Conservation (phyloP, 1,284 basidiomycete genomes). For the Trichosporon asahii region DNA sequence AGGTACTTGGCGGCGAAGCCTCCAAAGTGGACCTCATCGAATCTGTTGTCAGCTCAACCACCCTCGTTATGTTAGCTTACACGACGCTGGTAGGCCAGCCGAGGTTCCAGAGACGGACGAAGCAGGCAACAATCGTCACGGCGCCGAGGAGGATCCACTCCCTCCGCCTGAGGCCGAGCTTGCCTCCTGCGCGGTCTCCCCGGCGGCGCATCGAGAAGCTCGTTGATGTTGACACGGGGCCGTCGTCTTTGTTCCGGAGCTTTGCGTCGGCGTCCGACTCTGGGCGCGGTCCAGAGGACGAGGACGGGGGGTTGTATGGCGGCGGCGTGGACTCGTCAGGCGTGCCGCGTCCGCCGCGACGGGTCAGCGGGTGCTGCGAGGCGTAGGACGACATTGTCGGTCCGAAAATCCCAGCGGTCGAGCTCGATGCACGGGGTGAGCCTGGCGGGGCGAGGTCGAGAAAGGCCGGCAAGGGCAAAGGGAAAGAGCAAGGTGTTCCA, state of each 20-base stretch:
- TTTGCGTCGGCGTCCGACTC: constrained; percentile 26
- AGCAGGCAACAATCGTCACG: constrained; percentile 58
- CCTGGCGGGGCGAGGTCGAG: neutral
- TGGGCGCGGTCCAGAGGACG: neutral
- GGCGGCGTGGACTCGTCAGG: neutral
- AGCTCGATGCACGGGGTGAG: neutral
- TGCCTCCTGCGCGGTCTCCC: constrained; percentile 21
- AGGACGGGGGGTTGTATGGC: neutral
- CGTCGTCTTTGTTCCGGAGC: constrained; percentile 19
- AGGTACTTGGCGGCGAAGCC: constrained; percentile 84
- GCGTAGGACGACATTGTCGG: constrained; percentile 18
- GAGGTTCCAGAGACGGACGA: constrained; percentile 73
- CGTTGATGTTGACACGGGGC: constrained; percentile 8
- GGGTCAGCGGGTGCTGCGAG: constrained; percentile 12
- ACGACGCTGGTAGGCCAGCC: constrained; percentile 82
- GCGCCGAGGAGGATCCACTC: constrained; percentile 43
- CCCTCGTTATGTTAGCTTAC: constrained; percentile 57
- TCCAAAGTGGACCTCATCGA: constrained; percentile 96
- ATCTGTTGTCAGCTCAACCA: constrained; percentile 57
- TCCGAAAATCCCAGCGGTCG: constrained; percentile 2
- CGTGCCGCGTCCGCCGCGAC: constrained; percentile 1
- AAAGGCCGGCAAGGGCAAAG: neutral
- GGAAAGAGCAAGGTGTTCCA: neutral
- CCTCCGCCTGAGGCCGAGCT: constrained; percentile 34
- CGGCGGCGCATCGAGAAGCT: constrained; percentile 14